Base-by-base conservation (phyloP, 768 basidiomycete genomes). In the Russula olivacea region DNA sequence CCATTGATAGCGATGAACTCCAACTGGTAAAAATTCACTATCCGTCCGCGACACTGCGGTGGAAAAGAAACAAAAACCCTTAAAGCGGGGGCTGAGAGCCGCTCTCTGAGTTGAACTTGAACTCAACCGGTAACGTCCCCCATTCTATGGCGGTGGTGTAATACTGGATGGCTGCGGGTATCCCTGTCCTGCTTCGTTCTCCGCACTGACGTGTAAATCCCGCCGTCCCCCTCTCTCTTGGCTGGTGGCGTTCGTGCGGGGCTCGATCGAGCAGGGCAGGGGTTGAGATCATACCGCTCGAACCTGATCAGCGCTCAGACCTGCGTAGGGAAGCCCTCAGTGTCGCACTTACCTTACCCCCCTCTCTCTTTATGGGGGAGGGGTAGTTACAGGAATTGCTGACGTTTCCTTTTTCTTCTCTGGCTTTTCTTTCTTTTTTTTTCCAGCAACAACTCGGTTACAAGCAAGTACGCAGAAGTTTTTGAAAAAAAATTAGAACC, bases 221-320 rank as follows among this genome's bases (percentile, higher is more conserved):
- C 59, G 63, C 66, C 30, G 4, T 49, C 30, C 67, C 63, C 50
- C 19, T 12, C 19, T 12, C 19, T 25, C 10, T n/a, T 53, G 69
- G 69, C 66, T 66, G 63, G 66, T 68, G 63, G 69, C 52, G 69
- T 68, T n/a, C 17, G 45, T n/a, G 70, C 69, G 66, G 41, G 28
- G 65, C 69, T 69, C 60, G 57, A 67, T 61, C 62, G 68, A 74
- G 75, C 76, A 74, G 68, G 74, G 75, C 76, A 74, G 77, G 83
- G 91, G 76, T 92, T 94, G 92, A 95, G 93, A 94, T 89, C 64
- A 94, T 84, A 94, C 92, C 91, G 93, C 86, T 84, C 76, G 89
- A 93, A 93, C 92, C 91, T 94, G 93, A 91, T 82, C 88, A 92
- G 91, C 81, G 89, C 84, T 91, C 82, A 93, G 81, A 91, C 89